Evolutionary conservation across 1,284 basidiomycete species (phyloP), one percentile per base, ranked within the genome.

Genomic region (Lignosus rhinocerotis): DNA sequence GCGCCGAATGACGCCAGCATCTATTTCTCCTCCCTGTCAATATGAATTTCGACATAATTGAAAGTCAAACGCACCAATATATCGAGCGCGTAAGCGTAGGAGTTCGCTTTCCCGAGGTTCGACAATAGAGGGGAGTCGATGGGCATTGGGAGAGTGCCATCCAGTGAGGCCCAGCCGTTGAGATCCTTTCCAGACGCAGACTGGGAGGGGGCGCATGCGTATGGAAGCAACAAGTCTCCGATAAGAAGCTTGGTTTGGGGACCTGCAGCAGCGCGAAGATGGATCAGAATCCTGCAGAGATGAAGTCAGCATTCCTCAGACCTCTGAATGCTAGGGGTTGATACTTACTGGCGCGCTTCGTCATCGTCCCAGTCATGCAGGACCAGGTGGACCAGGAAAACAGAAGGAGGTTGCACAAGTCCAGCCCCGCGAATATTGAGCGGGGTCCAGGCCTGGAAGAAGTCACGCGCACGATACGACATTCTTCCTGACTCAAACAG

Each of bases 1-100:
- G 81, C 78, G 61, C 86, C 86, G 69, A 88, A 84, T 54, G 77
- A 77, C 16, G 78, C 78, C 70, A 86, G 82, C 87, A 88, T 88
- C 86, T 88, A 55, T 21, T 6, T 25, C 2, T 25, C 25, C 2
- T 25, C 25, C 25, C 25, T 25, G 4, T 25, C 25, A 25, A 4
- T 25, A 25, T 25, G 25, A 25, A 25, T 25, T 2, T 25, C 2
- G 25, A 25, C 25, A 2, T 25, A 25, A n/a, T n/a, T 25, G 25
- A 4, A 25, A 25, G 25, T 25, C 25, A 2, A 25, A 25, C 25
- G 4, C 25, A 25, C 25, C 25, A 25, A 25, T 25, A 25, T 25
- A 25, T 25, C 25, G 25, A 25, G 25, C 25, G 25, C 25, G 4
- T 25, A 25, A 25, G 25, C 25, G 25, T 25, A 25, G 25, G 25